A percentile compares a stretch with the other conserved stretches of the same genome.
These are phyloP conservation scores for Cryptosporidium canis DNA, from an alignment of 169 alveolate genomes.

Conservation along the genomic window DNA sequence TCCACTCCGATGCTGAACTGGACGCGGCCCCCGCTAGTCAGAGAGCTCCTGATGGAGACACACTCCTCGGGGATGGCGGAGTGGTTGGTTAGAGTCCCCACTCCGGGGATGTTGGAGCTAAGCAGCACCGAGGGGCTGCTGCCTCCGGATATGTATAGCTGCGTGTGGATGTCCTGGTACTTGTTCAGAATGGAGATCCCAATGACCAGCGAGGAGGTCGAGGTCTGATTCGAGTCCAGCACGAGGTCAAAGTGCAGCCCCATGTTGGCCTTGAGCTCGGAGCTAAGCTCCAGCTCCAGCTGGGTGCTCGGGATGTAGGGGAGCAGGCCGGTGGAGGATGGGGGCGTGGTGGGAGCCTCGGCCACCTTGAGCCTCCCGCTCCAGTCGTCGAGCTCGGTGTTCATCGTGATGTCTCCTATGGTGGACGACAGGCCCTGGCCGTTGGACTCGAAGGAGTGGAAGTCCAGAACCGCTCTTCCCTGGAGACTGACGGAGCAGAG, in stretches of 20 bases:
- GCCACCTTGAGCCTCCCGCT: not conserved
- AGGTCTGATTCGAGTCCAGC: not conserved
- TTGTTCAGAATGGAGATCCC: conserved; percentile 10
- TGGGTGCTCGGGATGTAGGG: conserved; percentile 8
- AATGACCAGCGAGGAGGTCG: conserved; percentile 2
- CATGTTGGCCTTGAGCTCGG: conserved; percentile 28
- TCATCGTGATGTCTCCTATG: conserved; percentile 56
- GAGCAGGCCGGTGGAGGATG: not conserved
- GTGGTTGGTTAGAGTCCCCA: conserved; percentile 32
- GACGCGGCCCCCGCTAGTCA: not conserved
- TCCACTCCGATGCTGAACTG: conserved; percentile 43
- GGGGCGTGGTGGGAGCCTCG: not conserved
- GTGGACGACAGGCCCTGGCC: conserved; percentile 17
- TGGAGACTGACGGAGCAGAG: conserved; percentile 20
- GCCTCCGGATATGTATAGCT: conserved; percentile 34
- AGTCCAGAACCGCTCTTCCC: not conserved
- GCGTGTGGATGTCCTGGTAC: conserved; percentile 5
- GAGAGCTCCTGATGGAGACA: not conserved
- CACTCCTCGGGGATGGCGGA: conserved; percentile 3
- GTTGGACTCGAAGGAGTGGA: conserved; percentile 30
- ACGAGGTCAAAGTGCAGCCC: conserved; percentile 17
- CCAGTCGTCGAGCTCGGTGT: not conserved
- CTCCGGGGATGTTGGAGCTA: conserved; percentile 33
- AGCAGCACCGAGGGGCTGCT: conserved; percentile 31
- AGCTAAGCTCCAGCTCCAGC: conserved; percentile 8